Evolutionary conservation across 169 alveolate species (phyloP).

Genomic region (Neospora caninum): DNA sequence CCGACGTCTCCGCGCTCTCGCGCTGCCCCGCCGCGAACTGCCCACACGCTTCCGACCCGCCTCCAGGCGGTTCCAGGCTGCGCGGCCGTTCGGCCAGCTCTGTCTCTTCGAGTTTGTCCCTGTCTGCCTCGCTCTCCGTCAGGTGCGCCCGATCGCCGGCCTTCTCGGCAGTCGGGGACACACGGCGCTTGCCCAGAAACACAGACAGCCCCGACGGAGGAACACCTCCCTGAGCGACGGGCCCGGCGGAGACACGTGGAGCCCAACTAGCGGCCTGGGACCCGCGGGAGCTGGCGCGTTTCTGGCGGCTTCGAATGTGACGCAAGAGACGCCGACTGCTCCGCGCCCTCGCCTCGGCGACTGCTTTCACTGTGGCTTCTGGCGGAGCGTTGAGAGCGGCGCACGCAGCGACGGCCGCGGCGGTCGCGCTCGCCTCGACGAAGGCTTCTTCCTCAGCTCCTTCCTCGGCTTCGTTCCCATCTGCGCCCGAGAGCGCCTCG

Average conservation of each 20-base stretch:
- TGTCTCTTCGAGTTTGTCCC: background rate
- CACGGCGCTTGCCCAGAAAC: background rate
- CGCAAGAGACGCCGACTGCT: slow-evolving; percentile 38
- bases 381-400: slow-evolving; percentile 65
- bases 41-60: too few relatives aligned
- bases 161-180: background rate
- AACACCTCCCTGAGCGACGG: background rate
- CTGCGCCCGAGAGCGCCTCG: slow-evolving; percentile 20
- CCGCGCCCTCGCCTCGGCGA: slow-evolving; percentile 40
- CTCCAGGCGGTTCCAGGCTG: too few relatives aligned
- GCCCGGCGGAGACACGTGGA: background rate
- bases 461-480: slow-evolving; percentile 15
- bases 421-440: slow-evolving; percentile 34
- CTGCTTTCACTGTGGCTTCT: slow-evolving; percentile 50
- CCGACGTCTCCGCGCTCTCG: background rate
- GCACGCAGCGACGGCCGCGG: slow-evolving; percentile 60
- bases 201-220: background rate
- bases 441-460: slow-evolving; percentile 53
- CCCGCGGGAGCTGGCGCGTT: background rate
- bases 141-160: background rate
- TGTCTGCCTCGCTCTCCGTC: background rate
- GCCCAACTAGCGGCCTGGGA: background rate
- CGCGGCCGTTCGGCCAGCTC: too few relatives aligned
- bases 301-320: background rate
- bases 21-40: too few relatives aligned